A percentile compares a stretch with the other conserved stretches of the same genome.
Evolutionary conservation across 2,329 filamentous ascomycete species (phyloP).

Genomic region (Diaporthe citri): DNA sequence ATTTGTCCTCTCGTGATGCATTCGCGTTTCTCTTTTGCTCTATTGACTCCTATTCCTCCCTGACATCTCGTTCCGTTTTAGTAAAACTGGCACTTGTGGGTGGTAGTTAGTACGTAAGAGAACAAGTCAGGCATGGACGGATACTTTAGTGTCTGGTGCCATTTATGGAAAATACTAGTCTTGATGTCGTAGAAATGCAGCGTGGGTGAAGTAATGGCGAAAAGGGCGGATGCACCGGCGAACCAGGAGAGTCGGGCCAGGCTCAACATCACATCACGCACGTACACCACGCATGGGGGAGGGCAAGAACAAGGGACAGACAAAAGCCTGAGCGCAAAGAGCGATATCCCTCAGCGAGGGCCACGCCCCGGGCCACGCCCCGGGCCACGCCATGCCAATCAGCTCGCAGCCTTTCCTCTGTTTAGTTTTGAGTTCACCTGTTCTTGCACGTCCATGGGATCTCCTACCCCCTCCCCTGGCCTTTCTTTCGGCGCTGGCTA

Average conservation of each 20-base stretch:
- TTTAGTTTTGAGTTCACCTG: not conserved
- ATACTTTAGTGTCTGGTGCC: not conserved
- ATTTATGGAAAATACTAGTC: not conserved
- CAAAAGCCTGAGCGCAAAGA: slow-evolving; percentile 7
- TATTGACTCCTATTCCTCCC: not conserved
- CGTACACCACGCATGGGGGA: not conserved
- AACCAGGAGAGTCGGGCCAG: not conserved
- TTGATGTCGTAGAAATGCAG: not conserved
- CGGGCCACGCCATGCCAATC: not conserved
- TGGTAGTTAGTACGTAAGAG: slow-evolving; percentile 11
- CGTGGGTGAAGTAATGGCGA: not conserved
- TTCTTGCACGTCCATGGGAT: not conserved
- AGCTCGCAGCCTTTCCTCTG: slow-evolving; percentile 1
- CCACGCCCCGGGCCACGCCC: not conserved
- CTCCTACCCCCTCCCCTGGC: no score
- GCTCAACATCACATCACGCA: not conserved
- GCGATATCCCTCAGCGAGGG: slow-evolving; percentile 13
- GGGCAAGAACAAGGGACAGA: not conserved
- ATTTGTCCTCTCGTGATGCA: slow-evolving; percentile 9
- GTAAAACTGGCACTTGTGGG: not conserved
- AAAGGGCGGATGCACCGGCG: not conserved
- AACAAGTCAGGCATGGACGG: not conserved
- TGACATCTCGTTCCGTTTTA: not conserved
- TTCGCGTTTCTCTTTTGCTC: not conserved
- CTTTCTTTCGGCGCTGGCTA: not conserved